Conservation (phyloP, 257 asterid genomes). For the Nicotiana paniculata region DNA sequence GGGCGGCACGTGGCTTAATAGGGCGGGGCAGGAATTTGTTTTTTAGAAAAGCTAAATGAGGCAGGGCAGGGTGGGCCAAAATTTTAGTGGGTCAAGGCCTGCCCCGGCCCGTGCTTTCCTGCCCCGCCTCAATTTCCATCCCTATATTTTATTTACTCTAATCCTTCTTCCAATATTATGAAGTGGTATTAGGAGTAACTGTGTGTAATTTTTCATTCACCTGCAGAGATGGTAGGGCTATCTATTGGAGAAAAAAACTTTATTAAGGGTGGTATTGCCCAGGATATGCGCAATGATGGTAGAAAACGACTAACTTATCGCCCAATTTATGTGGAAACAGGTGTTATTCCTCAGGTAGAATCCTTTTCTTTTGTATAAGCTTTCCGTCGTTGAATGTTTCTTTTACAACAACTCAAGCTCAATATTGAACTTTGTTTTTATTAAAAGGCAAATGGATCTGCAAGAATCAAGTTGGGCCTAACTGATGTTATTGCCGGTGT, state of each 20-base stretch:
- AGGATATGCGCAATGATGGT: conserved; percentile 82
- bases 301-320: conserved; percentile 59
- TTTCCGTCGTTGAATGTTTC: not conserved
- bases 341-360: conserved; percentile 79
- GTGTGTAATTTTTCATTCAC: not conserved
- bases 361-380: not conserved
- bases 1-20: no score
- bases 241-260: conserved; percentile 66
- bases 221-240: conserved; percentile 70
- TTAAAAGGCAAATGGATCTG: conserved; percentile 90
- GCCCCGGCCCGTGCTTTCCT: no score
- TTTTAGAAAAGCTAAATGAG: no score
- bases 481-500: conserved; percentile 87
- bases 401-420: conserved; percentile 16
- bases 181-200: not conserved
- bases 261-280: conserved; percentile 82
- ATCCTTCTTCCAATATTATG: not conserved
- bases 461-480: conserved; percentile 80
- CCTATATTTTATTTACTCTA: not conserved
- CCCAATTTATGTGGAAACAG: conserved; percentile 67
- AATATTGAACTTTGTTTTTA: not conserved
- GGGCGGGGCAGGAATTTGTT: no score
- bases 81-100: no score
- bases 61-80: no score
- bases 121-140: no score